Evolutionary conservation across 768 basidiomycete genomes (phyloP).

Genomic region (Amanita thiersii): DNA sequence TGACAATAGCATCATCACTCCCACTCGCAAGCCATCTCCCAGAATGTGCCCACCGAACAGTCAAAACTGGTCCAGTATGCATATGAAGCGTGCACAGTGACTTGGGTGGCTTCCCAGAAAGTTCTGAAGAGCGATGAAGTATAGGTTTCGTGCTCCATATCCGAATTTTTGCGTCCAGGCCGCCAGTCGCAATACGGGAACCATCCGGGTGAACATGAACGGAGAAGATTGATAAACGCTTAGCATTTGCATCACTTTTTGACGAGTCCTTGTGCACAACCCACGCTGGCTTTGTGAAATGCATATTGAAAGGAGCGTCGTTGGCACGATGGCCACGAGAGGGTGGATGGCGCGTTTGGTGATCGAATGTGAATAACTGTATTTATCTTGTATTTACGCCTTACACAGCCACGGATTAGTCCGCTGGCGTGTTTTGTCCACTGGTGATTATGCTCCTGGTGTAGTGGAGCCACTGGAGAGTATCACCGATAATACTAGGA

Average conservation of each 20-base stretch:
- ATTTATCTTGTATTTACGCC: no score
- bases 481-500: no score
- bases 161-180: slow-evolving; percentile 90
- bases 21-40: slow-evolving; percentile 94
- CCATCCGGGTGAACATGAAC: slow-evolving; percentile 94
- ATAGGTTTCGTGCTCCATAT: slow-evolving; percentile 98
- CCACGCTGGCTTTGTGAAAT: slow-evolving; percentile 87
- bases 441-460: no score
- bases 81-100: slow-evolving; percentile 85
- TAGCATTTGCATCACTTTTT: slow-evolving; percentile 52
- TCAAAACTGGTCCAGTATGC: slow-evolving; percentile 90
- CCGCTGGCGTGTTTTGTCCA: no score
- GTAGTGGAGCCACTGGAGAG: no score
- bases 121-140: slow-evolving; percentile 61
- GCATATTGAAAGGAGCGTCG: slow-evolving; percentile 36
- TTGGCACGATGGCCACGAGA: no score
- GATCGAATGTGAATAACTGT: no score
- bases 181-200: slow-evolving; percentile 94
- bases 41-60: slow-evolving; percentile 89
- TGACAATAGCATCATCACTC: slow-evolving; percentile 90
- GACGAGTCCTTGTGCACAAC: slow-evolving; percentile 72
- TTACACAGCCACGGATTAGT: no score
- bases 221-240: slow-evolving; percentile 82
- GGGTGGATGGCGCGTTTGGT: no score
- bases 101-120: slow-evolving; percentile 69